Conservation (phyloP, 2,329 filamentous ascomycete genomes). For the Talaromyces pinophilus region DNA sequence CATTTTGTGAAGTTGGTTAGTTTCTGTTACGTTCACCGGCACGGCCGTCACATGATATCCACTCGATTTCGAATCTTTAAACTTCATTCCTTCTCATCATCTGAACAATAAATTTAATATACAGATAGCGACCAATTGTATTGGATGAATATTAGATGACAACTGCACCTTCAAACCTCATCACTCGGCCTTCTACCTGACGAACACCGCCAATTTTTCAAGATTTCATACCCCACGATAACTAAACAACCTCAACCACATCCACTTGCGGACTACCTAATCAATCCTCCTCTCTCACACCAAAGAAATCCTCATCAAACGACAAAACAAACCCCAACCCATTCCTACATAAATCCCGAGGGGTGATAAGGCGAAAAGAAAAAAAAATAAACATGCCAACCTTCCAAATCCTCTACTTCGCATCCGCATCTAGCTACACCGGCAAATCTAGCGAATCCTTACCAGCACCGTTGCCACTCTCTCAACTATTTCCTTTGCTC, state of each 20-base stretch:
- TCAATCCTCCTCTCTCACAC: neutral
- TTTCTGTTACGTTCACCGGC: neutral
- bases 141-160: neutral
- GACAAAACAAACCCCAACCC: neutral
- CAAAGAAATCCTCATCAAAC: neutral
- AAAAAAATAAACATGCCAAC: conserved; percentile 21
- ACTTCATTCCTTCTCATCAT: neutral
- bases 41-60: conserved; percentile 13
- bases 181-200: neutral
- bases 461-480: conserved; percentile 44
- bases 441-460: conserved; percentile 43
- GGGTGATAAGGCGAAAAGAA: neutral
- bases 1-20: neutral
- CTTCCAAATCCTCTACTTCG: conserved; percentile 52
- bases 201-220: neutral
- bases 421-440: conserved; percentile 46
- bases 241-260: neutral
- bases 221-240: neutral
- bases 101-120: neutral
- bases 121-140: neutral
- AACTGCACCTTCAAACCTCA: neutral
- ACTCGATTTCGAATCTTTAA: neutral
- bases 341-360: neutral
- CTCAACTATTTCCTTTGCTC: conserved; percentile 40
- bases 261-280: neutral